phyloP scores from a whole-genome alignment of 1,139 yeast species.

The Pichia sp. region DNA sequence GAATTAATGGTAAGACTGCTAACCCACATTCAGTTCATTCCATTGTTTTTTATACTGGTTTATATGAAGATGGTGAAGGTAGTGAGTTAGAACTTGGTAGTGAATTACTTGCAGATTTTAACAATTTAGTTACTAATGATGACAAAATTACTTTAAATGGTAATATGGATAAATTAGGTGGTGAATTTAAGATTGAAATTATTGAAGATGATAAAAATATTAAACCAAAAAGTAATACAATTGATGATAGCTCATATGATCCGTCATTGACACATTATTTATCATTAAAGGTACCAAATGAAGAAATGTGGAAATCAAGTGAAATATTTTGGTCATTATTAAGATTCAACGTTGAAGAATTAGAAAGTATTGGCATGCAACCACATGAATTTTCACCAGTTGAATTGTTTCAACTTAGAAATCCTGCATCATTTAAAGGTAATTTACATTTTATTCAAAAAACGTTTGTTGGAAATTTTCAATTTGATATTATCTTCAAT shows the following conservation, averaged over 20 bases:
- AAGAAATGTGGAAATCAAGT: conserved; percentile 70
- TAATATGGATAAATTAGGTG: conserved; percentile 48
- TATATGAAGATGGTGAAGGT: conserved; percentile 45
- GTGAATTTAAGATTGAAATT: conserved; percentile 43
- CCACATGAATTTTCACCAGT: conserved; percentile 34
- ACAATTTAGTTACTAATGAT: conserved; percentile 22
- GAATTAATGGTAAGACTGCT: conserved; percentile 57
- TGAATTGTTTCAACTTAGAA: conserved; percentile 51
- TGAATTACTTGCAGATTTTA: conserved; percentile 20
- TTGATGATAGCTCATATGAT: conserved; percentile 38
- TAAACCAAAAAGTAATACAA: conserved; percentile 33
- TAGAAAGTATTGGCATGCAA: conserved; percentile 33
- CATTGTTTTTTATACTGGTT: conserved; percentile 70
- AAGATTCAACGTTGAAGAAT: conserved; percentile 56
- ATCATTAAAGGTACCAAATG: conserved; percentile 66
- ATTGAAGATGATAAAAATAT: conserved; percentile 41
- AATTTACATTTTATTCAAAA: conserved; percentile 77
- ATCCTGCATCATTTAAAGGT: conserved; percentile 59
- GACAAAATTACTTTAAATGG: conserved; percentile 43
- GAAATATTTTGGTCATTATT: conserved; percentile 68
- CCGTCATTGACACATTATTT: conserved; percentile 57
- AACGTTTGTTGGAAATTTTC: conserved; percentile 65
- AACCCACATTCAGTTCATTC: conserved; percentile 49
- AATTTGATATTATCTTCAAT: conserved; percentile 64
- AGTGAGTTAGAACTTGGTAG: conserved; percentile 24